These are phyloP conservation scores for Chlorella ohadii DNA, from an alignment of 139 green algal species.

Conservation along the genomic window DNA sequence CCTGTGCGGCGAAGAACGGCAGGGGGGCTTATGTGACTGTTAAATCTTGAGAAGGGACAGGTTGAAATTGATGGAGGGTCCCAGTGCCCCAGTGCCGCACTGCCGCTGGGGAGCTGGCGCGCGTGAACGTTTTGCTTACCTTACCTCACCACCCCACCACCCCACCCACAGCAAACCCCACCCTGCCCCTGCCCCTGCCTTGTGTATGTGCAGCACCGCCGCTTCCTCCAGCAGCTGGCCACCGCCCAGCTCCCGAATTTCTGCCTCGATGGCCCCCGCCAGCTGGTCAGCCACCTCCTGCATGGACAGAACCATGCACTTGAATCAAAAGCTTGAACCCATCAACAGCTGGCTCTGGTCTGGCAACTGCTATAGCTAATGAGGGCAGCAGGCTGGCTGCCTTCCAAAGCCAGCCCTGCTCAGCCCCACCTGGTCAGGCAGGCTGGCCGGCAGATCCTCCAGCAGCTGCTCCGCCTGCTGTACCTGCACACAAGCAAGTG, in stretches of 20 bases:
- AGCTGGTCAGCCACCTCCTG: slow-evolving; percentile 7
- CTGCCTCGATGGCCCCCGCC: slow-evolving; percentile 20
- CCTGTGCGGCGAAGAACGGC: neutral
- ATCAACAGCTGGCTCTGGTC: too few species aligned
- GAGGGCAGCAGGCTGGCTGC: too few species aligned
- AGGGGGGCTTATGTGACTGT: neutral
- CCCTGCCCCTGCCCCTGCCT: neutral
- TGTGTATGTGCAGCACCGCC: slow-evolving; percentile 7
- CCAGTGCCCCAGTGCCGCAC: too few species aligned
- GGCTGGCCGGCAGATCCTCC: slow-evolving; percentile 2
- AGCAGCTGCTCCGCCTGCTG: slow-evolving; percentile 8
- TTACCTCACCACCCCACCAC: too few species aligned
- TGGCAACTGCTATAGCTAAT: too few species aligned
- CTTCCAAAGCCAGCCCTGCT: neutral
- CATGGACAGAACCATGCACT: neutral
- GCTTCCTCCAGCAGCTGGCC: slow-evolving; percentile 1
- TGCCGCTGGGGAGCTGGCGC: too few species aligned
- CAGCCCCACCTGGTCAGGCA: neutral
- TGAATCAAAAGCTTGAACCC: too few species aligned
- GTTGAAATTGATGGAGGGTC: too few species aligned
- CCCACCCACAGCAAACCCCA: too few species aligned
- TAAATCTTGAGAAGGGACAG: too few species aligned
- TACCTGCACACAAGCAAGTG: neutral
- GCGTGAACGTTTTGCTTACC: too few species aligned
- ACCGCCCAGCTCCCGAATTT: slow-evolving; percentile 28